These are phyloP conservation scores for Hordeum pubiflorum DNA, from an alignment of 202 grass and related monocot genomes.

Conservation along the genomic window DNA sequence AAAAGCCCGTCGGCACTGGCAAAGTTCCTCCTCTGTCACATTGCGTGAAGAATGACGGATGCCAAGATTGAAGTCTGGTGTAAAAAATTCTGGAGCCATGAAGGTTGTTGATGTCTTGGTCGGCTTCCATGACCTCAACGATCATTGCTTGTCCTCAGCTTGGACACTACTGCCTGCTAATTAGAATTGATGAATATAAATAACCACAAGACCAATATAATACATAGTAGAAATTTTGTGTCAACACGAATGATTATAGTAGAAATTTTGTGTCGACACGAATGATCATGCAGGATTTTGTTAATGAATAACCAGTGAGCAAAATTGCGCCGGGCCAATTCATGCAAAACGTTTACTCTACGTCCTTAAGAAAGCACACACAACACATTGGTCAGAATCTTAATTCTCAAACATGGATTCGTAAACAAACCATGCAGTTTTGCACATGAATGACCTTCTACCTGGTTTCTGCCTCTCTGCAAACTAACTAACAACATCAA, in stretches of 20 bases:
- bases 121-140: not conserved
- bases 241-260: not conserved
- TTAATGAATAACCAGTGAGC: not conserved
- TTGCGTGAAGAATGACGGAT: no score
- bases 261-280: not conserved
- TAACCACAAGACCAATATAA: not conserved
- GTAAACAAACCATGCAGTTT: not conserved
- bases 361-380: not conserved
- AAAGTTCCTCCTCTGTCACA: not conserved
- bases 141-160: slow-evolving; percentile 3
- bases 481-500: not conserved
- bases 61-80: not conserved
- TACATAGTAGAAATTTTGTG: not conserved
- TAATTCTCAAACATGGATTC: not conserved
- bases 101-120: not conserved
- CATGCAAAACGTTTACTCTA: not conserved
- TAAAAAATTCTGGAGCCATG: slow-evolving; percentile 7
- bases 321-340: not conserved
- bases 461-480: not conserved
- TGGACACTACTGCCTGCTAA: slow-evolving; percentile 9
- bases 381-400: not conserved
- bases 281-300: not conserved
- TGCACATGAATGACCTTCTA: not conserved
- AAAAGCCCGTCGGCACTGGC: not conserved
- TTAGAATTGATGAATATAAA: not conserved